A percentile compares a stretch with the other conserved stretches of the same genome.
These are phyloP conservation scores for Botrytis pseudocinerea DNA, from an alignment of 2,329 filamentous ascomycete species.

Conservation along the genomic window DNA sequence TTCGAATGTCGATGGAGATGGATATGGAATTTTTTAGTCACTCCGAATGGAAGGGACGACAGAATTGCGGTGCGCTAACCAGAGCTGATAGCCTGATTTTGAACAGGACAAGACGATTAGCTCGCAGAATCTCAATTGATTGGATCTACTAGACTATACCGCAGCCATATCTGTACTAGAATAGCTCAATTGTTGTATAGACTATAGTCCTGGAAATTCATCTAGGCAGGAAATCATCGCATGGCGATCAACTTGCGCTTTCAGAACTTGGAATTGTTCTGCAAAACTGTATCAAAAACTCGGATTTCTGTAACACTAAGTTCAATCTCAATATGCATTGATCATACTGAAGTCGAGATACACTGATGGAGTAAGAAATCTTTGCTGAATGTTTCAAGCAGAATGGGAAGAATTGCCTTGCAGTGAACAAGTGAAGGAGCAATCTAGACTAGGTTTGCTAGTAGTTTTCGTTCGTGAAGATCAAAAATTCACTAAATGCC, in stretches of 20 bases:
- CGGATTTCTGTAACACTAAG: not conserved
- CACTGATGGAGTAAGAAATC: not conserved
- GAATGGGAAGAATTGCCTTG: not conserved
- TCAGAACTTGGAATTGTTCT: not conserved
- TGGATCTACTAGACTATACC: not conserved
- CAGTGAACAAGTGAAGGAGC: not conserved
- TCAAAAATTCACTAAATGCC: not conserved
- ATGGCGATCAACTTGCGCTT: not conserved
- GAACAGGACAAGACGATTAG: not conserved
- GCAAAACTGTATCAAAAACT: fast-evolving
- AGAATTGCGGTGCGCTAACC: not conserved
- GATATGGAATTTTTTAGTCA: not conserved
- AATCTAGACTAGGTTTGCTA: not conserved
- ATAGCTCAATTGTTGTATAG: not conserved
- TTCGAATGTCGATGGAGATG: not conserved
- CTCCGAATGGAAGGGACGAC: not conserved
- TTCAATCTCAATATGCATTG: not conserved
- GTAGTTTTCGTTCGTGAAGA: not conserved
- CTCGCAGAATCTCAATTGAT: not conserved
- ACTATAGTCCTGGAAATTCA: not conserved
- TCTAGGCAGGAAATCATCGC: not conserved
- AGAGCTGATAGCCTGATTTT: not conserved
- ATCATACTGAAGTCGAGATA: not conserved
- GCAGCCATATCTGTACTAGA: not conserved
- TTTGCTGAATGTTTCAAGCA: not conserved